These are phyloP conservation scores for Phytophthora citrophthora DNA, from an alignment of 352 stramenopile species.

Conservation along the genomic window DNA sequence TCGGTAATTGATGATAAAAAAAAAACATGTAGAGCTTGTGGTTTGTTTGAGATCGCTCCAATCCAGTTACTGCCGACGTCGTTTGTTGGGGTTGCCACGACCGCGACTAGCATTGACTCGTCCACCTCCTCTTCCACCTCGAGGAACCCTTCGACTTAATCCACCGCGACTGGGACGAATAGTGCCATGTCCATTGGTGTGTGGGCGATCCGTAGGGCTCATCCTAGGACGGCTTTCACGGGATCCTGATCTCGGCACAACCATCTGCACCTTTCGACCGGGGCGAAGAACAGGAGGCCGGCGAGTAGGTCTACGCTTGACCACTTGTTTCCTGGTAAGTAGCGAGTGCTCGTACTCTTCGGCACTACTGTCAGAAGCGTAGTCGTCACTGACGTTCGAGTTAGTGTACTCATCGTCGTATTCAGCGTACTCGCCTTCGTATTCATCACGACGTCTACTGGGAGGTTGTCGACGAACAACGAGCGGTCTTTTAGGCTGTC, in stretches of 20 bases:
- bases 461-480: slow-evolving; percentile 19
- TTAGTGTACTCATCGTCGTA: slow-evolving; percentile 15
- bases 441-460: slow-evolving; percentile 12
- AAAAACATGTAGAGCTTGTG: slow-evolving; percentile 6
- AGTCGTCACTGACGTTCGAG: background rate
- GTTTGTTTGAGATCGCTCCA: slow-evolving; percentile 1
- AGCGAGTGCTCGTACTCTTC: slow-evolving; percentile 15
- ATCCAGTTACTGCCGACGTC: slow-evolving; percentile 26
- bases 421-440: slow-evolving; percentile 7
- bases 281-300: background rate
- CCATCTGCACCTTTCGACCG: slow-evolving; percentile 40
- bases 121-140: slow-evolving; percentile 10
- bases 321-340: slow-evolving; percentile 17
- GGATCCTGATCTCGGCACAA: slow-evolving; percentile 11
- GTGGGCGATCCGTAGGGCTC: slow-evolving; percentile 7
- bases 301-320: slow-evolving; percentile 17
- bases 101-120: slow-evolving; percentile 9
- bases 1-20: slow-evolving; percentile 33
- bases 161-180: slow-evolving; percentile 5
- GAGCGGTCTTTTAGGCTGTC: slow-evolving; percentile 8
- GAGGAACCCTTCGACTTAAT: slow-evolving; percentile 7
- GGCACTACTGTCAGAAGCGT: slow-evolving; percentile 9
- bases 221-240: slow-evolving; percentile 11
- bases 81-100: slow-evolving; percentile 29
- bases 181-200: slow-evolving; percentile 7